Percentiles rank a stretch among this genome's conserved stretches.
These are phyloP conservation scores for Ophiobolus disseminans DNA, from an alignment of 2,329 filamentous ascomycete species.

Conservation along the genomic window DNA sequence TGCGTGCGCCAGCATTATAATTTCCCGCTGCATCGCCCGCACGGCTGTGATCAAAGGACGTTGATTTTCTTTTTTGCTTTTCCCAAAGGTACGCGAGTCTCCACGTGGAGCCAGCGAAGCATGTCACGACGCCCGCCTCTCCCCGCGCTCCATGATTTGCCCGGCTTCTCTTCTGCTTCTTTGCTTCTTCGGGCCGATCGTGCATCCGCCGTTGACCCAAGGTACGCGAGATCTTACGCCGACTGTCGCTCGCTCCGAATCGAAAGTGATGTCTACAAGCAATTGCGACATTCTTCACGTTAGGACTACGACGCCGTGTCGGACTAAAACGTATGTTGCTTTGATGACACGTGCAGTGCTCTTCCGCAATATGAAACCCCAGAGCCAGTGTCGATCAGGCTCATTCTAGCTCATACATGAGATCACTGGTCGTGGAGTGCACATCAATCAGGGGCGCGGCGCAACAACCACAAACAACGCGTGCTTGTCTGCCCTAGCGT, in stretches of 20 bases:
- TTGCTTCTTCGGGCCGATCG: conserved; percentile 10
- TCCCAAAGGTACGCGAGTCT: conserved; percentile 3
- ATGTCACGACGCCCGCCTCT: neutral
- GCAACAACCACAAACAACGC: too few species aligned
- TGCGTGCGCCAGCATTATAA: neutral
- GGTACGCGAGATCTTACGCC: conserved; percentile 6
- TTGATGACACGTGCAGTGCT: too few species aligned
- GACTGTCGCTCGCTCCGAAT: neutral
- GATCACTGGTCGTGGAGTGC: too few species aligned
- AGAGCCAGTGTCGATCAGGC: too few species aligned
- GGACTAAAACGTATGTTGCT: too few species aligned
- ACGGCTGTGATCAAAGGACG: neutral
- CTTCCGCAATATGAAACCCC: too few species aligned
- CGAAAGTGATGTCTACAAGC: too few species aligned
- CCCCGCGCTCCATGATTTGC: conserved; percentile 7
- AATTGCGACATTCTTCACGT: too few species aligned
- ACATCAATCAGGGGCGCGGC: neutral
- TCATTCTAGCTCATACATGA: too few species aligned
- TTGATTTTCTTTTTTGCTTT: neutral
- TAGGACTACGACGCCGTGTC: too few species aligned
- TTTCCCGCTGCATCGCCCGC: neutral
- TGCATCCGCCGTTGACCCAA: conserved; percentile 5
- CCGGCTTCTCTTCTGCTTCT: conserved; percentile 6
- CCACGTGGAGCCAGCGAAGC: conserved; percentile 5
- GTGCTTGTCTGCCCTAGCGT: too few species aligned